Conservation (phyloP, 371 early-diverging fungal genomes). For the Mortierella sp. region DNA sequence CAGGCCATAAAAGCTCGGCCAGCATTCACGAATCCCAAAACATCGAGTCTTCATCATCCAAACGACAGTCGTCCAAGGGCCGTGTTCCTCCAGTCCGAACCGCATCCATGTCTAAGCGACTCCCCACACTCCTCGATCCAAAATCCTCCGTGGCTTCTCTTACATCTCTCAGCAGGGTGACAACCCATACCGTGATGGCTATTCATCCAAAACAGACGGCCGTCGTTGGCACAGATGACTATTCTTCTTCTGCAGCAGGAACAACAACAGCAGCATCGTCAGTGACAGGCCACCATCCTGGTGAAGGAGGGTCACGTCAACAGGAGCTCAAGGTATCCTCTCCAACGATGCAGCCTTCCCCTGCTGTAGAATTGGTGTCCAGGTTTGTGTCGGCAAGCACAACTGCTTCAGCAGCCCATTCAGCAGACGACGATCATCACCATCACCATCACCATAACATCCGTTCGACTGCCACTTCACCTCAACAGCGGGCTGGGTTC, state of each 20-base stretch:
- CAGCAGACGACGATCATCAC: slow-evolving; percentile 18
- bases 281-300: no score
- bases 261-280: no score
- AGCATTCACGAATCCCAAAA: slow-evolving; percentile 43
- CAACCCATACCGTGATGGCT: slow-evolving; percentile 45
- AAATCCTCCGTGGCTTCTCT: slow-evolving; percentile 26
- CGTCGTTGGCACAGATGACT: slow-evolving; percentile 8
- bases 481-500: slow-evolving; percentile 37
- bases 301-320: slow-evolving; percentile 13
- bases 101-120: slow-evolving; percentile 40
- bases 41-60: slow-evolving; percentile 12
- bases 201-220: slow-evolving; percentile 26
- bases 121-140: slow-evolving; percentile 46
- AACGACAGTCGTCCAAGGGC: slow-evolving; percentile 18
- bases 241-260: no score
- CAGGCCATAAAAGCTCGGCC: slow-evolving; percentile 25
- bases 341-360: slow-evolving; percentile 32
- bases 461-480: slow-evolving; percentile 36
- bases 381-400: slow-evolving; percentile 29
- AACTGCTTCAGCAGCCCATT: neutral
- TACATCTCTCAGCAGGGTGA: slow-evolving; percentile 40
- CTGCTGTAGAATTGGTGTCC: slow-evolving; percentile 35
- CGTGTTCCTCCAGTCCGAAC: slow-evolving; percentile 14
- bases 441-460: slow-evolving; percentile 4
- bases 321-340: slow-evolving; percentile 19